Conservation (phyloP, 106 monocot genomes). For the Chionographis japonica region DNA sequence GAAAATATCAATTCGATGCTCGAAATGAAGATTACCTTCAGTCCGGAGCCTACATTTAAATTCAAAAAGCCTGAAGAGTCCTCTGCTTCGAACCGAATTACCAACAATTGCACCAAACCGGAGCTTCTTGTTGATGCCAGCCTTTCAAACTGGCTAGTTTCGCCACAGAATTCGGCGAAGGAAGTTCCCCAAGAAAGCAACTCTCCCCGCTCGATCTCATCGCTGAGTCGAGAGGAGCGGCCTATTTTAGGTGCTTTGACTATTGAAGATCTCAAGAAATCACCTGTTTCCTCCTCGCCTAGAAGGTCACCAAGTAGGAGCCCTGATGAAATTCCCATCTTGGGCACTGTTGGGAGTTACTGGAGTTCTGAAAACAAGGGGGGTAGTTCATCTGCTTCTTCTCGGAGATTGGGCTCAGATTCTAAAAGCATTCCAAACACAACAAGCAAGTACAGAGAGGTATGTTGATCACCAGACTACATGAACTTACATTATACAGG, state of each 20-base stretch:
- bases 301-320: slow-evolving; percentile 54
- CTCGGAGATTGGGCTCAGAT: slow-evolving; percentile 7
- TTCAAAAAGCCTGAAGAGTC: slow-evolving; percentile 8
- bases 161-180: slow-evolving; percentile 15
- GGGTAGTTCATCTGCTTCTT: slow-evolving; percentile 9
- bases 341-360: slow-evolving; percentile 77
- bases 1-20: slow-evolving; percentile 32
- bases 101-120: slow-evolving; percentile 15
- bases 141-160: slow-evolving; percentile 74
- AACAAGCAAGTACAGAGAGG: slow-evolving; percentile 76
- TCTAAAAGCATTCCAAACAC: slow-evolving; percentile 61
- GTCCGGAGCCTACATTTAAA: slow-evolving; percentile 20
- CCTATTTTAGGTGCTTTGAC: slow-evolving; percentile 84
- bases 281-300: slow-evolving; percentile 45
- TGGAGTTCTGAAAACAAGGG: slow-evolving; percentile 39
- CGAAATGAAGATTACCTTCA: slow-evolving; percentile 1
- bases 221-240: slow-evolving; percentile 47
- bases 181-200: slow-evolving; percentile 11
- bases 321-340: slow-evolving; percentile 71
- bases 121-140: slow-evolving; percentile 73
- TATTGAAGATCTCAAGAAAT: slow-evolving; percentile 63
- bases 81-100: not conserved
- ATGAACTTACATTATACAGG: not conserved
- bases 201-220: slow-evolving; percentile 33
- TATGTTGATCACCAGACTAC: not conserved